Conservation (phyloP, 2,329 filamentous ascomycete genomes). For the Trichoderma asperellum region DNA sequence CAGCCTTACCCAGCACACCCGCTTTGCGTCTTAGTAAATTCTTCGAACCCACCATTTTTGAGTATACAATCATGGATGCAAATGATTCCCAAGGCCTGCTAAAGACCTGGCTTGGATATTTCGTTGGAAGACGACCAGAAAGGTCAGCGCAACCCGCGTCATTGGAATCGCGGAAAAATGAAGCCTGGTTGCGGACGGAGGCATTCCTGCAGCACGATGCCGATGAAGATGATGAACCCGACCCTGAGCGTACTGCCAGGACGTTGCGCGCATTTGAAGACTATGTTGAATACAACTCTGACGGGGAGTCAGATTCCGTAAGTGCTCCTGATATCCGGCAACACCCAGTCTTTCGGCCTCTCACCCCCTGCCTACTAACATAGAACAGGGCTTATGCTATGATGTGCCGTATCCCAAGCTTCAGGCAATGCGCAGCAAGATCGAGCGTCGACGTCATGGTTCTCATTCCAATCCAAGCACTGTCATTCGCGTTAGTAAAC, state of each 20-base stretch:
- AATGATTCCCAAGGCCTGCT: slow-evolving; percentile 5
- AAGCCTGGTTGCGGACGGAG: slow-evolving; percentile 8
- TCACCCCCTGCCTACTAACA: neutral
- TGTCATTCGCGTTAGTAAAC: neutral
- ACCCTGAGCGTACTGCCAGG: slow-evolving; percentile 1
- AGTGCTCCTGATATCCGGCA: neutral
- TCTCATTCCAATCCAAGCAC: neutral
- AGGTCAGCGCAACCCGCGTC: neutral
- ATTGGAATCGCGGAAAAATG: neutral
- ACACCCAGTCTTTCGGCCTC: neutral
- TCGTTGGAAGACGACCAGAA: slow-evolving; percentile 11
- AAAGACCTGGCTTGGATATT: neutral
- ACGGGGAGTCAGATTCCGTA: neutral
- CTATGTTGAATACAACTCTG: slow-evolving; percentile 2
- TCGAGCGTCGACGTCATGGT: neutral
- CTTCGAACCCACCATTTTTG: neutral
- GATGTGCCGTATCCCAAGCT: slow-evolving; percentile 11
- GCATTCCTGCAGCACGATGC: slow-evolving; percentile 4
- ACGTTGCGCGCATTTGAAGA: slow-evolving; percentile 12
- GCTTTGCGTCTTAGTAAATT: neutral
- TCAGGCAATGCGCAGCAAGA: slow-evolving; percentile 11
- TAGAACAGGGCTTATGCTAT: neutral
- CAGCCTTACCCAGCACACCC: neutral
- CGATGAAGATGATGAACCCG: neutral
- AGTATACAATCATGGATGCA: slow-evolving; percentile 6